Evolutionary conservation across 331 rosid genomes (phyloP).

Genomic region (Rhamnella rubrinervis): DNA sequence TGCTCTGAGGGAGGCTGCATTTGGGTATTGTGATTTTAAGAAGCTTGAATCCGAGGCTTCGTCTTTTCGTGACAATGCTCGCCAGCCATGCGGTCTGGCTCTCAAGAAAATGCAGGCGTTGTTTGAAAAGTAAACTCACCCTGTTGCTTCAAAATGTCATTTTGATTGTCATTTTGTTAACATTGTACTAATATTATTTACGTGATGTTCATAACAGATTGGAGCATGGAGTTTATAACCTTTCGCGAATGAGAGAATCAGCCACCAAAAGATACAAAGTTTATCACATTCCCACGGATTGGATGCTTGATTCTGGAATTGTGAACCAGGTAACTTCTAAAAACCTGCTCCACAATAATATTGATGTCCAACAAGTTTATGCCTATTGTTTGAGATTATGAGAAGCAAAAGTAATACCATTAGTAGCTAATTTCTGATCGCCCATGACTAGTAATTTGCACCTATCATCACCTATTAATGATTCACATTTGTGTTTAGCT

Average conservation of each 20-base stretch:
- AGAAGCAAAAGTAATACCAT: no score
- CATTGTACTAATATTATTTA: neutral
- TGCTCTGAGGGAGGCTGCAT: slow-evolving; percentile 94
- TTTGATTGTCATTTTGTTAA: neutral
- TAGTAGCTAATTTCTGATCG: no score
- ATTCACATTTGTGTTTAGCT: no score
- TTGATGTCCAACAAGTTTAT: neutral
- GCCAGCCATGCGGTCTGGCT: slow-evolving; percentile 79
- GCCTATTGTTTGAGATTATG: neutral
- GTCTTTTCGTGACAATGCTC: slow-evolving; percentile 69
- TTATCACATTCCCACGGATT: slow-evolving; percentile 80
- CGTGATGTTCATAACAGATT: slow-evolving; percentile 47
- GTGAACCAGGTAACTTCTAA: slow-evolving; percentile 67
- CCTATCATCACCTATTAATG: no score
- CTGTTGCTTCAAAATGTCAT: slow-evolving; percentile 7
- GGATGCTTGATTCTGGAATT: slow-evolving; percentile 89
- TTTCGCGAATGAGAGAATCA: slow-evolving; percentile 86
- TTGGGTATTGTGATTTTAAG: slow-evolving; percentile 89
- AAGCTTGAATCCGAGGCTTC: slow-evolving; percentile 83
- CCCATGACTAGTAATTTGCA: no score
- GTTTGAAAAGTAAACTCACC: slow-evolving; percentile 55
- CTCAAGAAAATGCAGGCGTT: slow-evolving; percentile 96
- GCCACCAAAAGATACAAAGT: slow-evolving; percentile 74
- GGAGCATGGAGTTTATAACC: slow-evolving; percentile 87
- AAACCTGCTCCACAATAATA: neutral